Base-by-base conservation (phyloP, 441 rosid species). In the Populus hybrid region DNA sequence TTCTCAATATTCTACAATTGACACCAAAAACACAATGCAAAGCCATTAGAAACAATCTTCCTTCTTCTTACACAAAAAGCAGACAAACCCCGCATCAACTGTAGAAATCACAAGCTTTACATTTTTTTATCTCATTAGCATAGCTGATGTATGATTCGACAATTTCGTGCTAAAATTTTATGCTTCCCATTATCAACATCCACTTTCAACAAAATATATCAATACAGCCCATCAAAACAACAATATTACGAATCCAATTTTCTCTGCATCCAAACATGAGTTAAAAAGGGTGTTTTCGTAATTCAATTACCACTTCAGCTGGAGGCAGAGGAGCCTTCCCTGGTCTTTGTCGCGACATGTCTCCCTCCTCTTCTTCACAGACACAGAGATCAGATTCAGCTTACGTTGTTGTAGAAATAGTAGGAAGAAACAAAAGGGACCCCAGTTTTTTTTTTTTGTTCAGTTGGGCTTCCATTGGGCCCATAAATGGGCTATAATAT, bases 1-100 rank as follows among this genome's bases (percentile, higher is more conserved):
- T 95, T 94, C 78, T 88, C 97, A 80, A 96, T 86, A 81, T 88
- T 93, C 97, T 96, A 87, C 87, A 71, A 73, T 77, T 50, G 35
- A 54, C 64, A 72, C 21, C 70, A 79, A 63, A 80, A 14, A 50
- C 57, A 50, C 8, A 50, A 50, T 50, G 57, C 57, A 14, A 50
- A 50, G 18, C 57, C 57, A 50, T 50, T 50, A 50, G 57, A 50
- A 50, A 14, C 20, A 50, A 50, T 50, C 57, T 46, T 46, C 57
- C 57, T 46, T 46, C 57, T 46, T 46, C 57, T 46, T 46, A 46
- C 57, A 46, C 57, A 46, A 46, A 46, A 14, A 14, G 57, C 18
- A 14, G 57, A 46, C 57, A 46, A 46, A 46, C 57, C 57, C 6
- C 57, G 1, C 57, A 46, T 14, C 57, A 46, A 4, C 57, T 50